phyloP scores from a whole-genome alignment of 192 early-diverging fungal genomes.

The Umbelopsis sp. region DNA sequence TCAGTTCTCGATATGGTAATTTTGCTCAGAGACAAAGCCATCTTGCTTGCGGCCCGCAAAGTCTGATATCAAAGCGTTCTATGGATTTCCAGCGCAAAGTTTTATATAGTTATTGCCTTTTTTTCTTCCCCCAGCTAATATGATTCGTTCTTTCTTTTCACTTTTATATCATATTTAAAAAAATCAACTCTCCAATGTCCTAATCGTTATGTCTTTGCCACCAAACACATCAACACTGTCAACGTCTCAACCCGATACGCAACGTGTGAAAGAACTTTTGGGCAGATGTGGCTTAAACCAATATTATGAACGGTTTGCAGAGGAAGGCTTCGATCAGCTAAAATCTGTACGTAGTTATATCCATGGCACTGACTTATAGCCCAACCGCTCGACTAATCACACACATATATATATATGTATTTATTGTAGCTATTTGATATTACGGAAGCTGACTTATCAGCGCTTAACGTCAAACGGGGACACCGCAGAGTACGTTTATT shows the following conservation, averaged over 20 bases:
- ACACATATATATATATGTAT: neutral
- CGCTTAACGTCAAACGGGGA: constrained; percentile 45
- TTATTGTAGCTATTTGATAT: constrained; percentile 40
- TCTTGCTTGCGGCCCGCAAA: too few species aligned
- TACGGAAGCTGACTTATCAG: constrained; percentile 41
- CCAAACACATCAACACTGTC: neutral
- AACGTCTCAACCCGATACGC: neutral
- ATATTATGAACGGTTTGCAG: constrained; percentile 39
- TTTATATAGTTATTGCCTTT: neutral
- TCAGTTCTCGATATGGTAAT: neutral
- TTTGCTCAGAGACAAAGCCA: too few species aligned
- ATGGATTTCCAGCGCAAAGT: too few species aligned
- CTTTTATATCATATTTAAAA: neutral
- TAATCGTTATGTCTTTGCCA: neutral
- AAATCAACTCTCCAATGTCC: neutral
- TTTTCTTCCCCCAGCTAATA: neutral
- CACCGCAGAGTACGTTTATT: constrained; percentile 43
- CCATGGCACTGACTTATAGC: neutral
- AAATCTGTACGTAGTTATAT: constrained; percentile 39
- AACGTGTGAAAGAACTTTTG: constrained; percentile 25
- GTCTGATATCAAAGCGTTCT: too few species aligned
- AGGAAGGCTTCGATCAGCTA: constrained; percentile 45
- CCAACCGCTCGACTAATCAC: neutral
- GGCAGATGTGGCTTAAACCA: constrained; percentile 34
- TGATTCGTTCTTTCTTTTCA: constrained; percentile 3